Conservation (phyloP, 2,329 filamentous ascomycete species). For the Fusarium ramigenum region DNA sequence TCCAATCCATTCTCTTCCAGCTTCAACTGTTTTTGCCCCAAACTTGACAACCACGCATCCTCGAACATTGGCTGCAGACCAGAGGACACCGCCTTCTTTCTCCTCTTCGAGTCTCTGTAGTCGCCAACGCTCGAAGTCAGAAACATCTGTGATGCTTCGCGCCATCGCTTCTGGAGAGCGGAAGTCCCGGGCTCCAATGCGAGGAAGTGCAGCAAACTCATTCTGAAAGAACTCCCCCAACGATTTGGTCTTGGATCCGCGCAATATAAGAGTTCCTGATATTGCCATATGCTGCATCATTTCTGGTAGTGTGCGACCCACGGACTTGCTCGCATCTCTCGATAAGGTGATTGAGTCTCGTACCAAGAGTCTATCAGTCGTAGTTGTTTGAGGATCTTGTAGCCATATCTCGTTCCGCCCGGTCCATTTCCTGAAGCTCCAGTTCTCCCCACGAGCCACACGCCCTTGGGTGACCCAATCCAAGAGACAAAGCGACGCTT, state of each 20-base stretch:
- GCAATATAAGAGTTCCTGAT: conserved; percentile 85
- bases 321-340: conserved; percentile 55
- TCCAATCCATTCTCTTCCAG: conserved; percentile 81
- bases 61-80: conserved; percentile 83
- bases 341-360: conserved; percentile 85
- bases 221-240: conserved; percentile 79
- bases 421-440: conserved; percentile 82
- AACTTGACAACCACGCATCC: conserved; percentile 94
- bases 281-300: conserved; percentile 81
- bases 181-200: conserved; percentile 86
- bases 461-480: conserved; percentile 97
- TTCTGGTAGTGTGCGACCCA: conserved; percentile 56
- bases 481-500: conserved; percentile 77
- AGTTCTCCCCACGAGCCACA: conserved; percentile 85
- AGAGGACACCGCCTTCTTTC: conserved; percentile 69
- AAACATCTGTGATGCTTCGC: conserved; percentile 48
- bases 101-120: conserved; percentile 66
- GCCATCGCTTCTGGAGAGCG: conserved; percentile 61
- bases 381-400: conserved; percentile 43
- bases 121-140: conserved; percentile 63
- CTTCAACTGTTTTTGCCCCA: conserved; percentile 82
- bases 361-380: conserved; percentile 72
- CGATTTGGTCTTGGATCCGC: conserved; percentile 73
- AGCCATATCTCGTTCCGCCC: conserved; percentile 90
- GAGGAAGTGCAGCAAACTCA: conserved; percentile 80